Evolutionary conservation across 1,284 basidiomycete species (phyloP).

Genomic region (Sanguinoderma infundibulare): DNA sequence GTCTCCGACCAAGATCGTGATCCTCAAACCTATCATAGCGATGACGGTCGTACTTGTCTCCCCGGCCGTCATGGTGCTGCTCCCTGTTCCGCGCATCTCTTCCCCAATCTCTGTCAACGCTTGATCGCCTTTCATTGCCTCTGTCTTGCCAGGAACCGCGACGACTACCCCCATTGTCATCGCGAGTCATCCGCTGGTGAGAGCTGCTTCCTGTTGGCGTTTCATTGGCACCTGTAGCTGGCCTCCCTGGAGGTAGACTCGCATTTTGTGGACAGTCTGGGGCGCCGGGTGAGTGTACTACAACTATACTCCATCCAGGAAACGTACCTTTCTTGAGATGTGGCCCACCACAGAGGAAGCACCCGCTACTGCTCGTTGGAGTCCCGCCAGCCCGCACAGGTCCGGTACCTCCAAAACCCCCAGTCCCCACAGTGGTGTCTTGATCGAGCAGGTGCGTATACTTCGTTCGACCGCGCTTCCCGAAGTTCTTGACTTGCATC

Average conservation of each 20-base stretch:
- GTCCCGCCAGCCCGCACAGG: slow-evolving; percentile 61
- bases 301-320: background rate
- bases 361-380: slow-evolving; percentile 66
- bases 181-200: slow-evolving; percentile 43
- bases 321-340: slow-evolving; percentile 83
- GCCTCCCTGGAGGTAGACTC: slow-evolving; percentile 47
- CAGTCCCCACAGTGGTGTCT: slow-evolving; percentile 77
- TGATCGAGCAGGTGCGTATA: slow-evolving; percentile 96
- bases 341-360: slow-evolving; percentile 91
- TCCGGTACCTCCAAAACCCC: slow-evolving; percentile 73
- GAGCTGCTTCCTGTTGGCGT: slow-evolving; percentile 38
- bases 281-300: background rate
- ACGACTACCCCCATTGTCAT: slow-evolving; percentile 31
- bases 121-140: slow-evolving; percentile 32
- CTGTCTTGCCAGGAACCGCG: slow-evolving; percentile 49
- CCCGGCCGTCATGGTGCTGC: slow-evolving; percentile 31
- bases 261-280: slow-evolving; percentile 77
- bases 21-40: slow-evolving; percentile 2
- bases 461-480: slow-evolving; percentile 90
- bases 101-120: slow-evolving; percentile 34
- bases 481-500: slow-evolving; percentile 98
- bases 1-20: slow-evolving; percentile 31
- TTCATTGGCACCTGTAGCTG: slow-evolving; percentile 54
- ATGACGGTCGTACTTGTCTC: slow-evolving; percentile 25
- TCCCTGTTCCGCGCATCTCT: slow-evolving; percentile 32